These are phyloP conservation scores for Flueggea neowawraea DNA, from an alignment of 441 rosid species.

Conservation along the genomic window DNA sequence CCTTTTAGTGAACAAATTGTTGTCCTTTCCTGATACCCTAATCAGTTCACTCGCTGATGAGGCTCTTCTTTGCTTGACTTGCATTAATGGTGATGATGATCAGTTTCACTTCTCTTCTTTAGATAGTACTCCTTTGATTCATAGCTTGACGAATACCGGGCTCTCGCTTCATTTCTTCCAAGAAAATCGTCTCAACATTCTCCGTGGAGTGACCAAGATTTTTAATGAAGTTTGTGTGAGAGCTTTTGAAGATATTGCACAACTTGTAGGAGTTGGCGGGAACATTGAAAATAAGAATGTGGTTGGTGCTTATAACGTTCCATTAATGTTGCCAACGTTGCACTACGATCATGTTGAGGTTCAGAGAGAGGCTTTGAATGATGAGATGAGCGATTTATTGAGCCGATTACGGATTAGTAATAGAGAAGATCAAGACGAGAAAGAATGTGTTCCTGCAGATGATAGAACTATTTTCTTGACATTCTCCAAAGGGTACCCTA, in stretches of 20 bases:
- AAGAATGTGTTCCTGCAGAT: slow-evolving; percentile 13
- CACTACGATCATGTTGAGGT: neutral
- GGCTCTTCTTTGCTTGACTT: slow-evolving; percentile 38
- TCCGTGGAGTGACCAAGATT: slow-evolving; percentile 23
- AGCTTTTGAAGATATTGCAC: slow-evolving; percentile 48
- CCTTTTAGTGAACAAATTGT: slow-evolving; percentile 23
- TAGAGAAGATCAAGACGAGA: neutral
- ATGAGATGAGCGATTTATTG: slow-evolving; percentile 21
- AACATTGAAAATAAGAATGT: neutral
- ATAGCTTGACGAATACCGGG: slow-evolving; percentile 17
- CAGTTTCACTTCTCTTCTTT: neutral
- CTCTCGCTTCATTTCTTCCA: slow-evolving; percentile 33
- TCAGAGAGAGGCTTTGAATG: slow-evolving; percentile 13
- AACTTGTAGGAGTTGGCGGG: neutral
- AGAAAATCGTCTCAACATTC: slow-evolving; percentile 22
- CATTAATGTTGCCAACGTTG: neutral
- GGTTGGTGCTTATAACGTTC: neutral
- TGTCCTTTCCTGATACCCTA: slow-evolving; percentile 25
- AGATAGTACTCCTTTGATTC: slow-evolving; percentile 28
- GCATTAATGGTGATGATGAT: slow-evolving; percentile 18
- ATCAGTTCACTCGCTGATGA: slow-evolving; percentile 47
- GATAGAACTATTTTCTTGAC: slow-evolving; percentile 73
- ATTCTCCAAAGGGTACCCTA: slow-evolving; percentile 66
- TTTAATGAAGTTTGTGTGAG: slow-evolving; percentile 34
- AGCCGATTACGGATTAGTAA: slow-evolving; percentile 2